A percentile compares a stretch with the other conserved stretches of the same genome.
phyloP scores from a whole-genome alignment of 306 rosid genomes.

The Elaeagnus macrophylla region DNA sequence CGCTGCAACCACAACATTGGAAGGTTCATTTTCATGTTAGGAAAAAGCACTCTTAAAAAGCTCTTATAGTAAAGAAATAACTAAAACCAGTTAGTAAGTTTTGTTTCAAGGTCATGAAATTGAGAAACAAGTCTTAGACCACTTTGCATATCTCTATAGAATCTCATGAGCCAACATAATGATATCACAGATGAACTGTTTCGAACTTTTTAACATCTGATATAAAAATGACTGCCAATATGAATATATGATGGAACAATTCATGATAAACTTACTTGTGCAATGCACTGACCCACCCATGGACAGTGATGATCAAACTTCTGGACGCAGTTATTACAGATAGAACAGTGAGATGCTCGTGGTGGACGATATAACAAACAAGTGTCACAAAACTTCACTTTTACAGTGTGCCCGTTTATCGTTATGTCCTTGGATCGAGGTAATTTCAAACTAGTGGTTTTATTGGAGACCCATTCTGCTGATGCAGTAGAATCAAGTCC shows the following conservation, averaged over 20 bases:
- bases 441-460: conserved; percentile 36
- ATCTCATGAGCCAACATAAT: too few relatives aligned
- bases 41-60: too few relatives aligned
- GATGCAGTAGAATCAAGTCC: conserved; percentile 29
- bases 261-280: conserved; percentile 70
- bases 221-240: too few relatives aligned
- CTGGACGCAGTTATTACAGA: conserved; percentile 89
- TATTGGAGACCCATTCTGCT: conserved; percentile 56
- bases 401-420: conserved; percentile 61
- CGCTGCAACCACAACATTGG: conserved; percentile 48
- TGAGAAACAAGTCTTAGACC: too few relatives aligned
- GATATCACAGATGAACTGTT: too few relatives aligned
- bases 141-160: too few relatives aligned
- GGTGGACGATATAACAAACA: conserved; percentile 86
- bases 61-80: too few relatives aligned
- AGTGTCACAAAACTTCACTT: conserved; percentile 86
- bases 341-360: conserved; percentile 88
- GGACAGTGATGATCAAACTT: conserved; percentile 98
- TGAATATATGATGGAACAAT: too few relatives aligned
- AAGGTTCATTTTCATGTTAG: too few relatives aligned
- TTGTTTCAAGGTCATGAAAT: too few relatives aligned
- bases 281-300: conserved; percentile 98
- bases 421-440: conserved; percentile 61
- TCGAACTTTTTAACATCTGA: too few relatives aligned
- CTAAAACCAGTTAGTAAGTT: too few relatives aligned